These are phyloP conservation scores for Flaveria ramosissima DNA, from an alignment of 129 eudicot species.

Conservation along the genomic window DNA sequence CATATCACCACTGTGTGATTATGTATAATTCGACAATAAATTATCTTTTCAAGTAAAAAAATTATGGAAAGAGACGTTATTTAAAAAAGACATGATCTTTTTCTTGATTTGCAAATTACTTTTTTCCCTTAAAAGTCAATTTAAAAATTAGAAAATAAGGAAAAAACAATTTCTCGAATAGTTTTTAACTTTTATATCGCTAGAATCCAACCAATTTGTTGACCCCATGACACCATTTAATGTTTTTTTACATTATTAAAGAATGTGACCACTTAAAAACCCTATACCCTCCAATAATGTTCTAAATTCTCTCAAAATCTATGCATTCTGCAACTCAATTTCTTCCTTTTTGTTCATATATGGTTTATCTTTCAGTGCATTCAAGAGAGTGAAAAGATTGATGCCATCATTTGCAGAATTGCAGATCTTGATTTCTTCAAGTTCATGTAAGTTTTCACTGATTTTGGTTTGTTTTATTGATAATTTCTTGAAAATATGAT, in stretches of 20 bases:
- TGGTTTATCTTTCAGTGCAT: slow-evolving; percentile 13
- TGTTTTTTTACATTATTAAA: slow-evolving; percentile 21
- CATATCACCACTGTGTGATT: neutral
- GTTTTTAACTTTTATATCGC: neutral
- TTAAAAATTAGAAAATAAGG: neutral
- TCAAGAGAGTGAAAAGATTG: slow-evolving; percentile 14
- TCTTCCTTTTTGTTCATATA: slow-evolving; percentile 28
- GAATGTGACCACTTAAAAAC: slow-evolving; percentile 31
- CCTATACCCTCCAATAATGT: slow-evolving; percentile 22
- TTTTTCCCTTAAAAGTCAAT: slow-evolving; percentile 19
- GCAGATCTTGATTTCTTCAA: slow-evolving; percentile 34
- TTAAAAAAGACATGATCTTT: slow-evolving; percentile 11
- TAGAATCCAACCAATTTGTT: slow-evolving; percentile 38
- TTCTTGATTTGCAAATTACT: slow-evolving; percentile 35
- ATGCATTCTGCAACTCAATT: slow-evolving; percentile 25
- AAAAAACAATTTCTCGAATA: slow-evolving; percentile 7
- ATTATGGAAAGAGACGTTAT: slow-evolving; percentile 15
- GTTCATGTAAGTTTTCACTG: slow-evolving; percentile 28
- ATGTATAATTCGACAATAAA: neutral
- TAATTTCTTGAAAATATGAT: slow-evolving; percentile 14
- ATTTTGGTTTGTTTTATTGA: slow-evolving; percentile 21
- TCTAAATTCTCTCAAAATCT: slow-evolving; percentile 32
- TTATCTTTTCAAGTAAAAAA: neutral
- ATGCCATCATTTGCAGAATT: slow-evolving; percentile 18
- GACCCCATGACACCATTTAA: slow-evolving; percentile 39